These are phyloP conservation scores for Glarea lozoyensis DNA, from an alignment of 495 filamentous ascomycete genomes.

Conservation along the genomic window DNA sequence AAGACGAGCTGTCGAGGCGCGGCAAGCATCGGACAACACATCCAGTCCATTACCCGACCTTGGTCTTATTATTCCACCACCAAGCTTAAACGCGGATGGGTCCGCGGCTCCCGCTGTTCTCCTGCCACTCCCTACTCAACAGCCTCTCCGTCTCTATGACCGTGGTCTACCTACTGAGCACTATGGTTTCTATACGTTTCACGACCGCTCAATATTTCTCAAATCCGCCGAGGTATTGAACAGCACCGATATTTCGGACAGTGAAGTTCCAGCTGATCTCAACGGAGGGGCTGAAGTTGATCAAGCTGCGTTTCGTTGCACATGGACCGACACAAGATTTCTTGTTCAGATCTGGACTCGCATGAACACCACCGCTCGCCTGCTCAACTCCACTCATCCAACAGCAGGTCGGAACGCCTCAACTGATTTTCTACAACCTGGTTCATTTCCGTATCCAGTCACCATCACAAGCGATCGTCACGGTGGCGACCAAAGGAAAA, in stretches of 20 bases:
- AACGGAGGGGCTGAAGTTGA: conserved; percentile 54
- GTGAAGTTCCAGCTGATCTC: conserved; percentile 40
- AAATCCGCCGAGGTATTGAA: conserved; percentile 39
- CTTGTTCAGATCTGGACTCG: conserved; percentile 88
- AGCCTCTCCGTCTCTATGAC: conserved; percentile 81
- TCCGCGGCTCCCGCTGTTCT: conserved; percentile 65
- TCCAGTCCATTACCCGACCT: conserved; percentile 36
- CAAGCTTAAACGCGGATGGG: conserved; percentile 52
- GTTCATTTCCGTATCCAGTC: conserved; percentile 79
- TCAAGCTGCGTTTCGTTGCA: conserved; percentile 61
- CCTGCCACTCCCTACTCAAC: conserved; percentile 55
- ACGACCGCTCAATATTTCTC: conserved; percentile 78
- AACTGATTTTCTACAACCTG: conserved; percentile 50
- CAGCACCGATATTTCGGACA: conserved; percentile 21
- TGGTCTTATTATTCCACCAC: conserved; percentile 47
- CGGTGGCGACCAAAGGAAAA: conserved; percentile 52
- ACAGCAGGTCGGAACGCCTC: conserved; percentile 31
- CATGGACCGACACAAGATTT: conserved; percentile 76
- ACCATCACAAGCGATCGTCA: conserved; percentile 77
- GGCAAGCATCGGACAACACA: conserved; percentile 7
- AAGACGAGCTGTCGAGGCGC: conserved; percentile 1
- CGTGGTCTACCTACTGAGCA: conserved; percentile 71
- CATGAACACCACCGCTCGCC: conserved; percentile 32
- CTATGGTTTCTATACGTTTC: conserved; percentile 92
- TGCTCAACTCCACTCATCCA: conserved; percentile 27